Evolutionary conservation across 768 basidiomycete genomes (phyloP), one percentile per base, ranked within the genome.

Genomic region (Leccinum longicurvipes): DNA sequence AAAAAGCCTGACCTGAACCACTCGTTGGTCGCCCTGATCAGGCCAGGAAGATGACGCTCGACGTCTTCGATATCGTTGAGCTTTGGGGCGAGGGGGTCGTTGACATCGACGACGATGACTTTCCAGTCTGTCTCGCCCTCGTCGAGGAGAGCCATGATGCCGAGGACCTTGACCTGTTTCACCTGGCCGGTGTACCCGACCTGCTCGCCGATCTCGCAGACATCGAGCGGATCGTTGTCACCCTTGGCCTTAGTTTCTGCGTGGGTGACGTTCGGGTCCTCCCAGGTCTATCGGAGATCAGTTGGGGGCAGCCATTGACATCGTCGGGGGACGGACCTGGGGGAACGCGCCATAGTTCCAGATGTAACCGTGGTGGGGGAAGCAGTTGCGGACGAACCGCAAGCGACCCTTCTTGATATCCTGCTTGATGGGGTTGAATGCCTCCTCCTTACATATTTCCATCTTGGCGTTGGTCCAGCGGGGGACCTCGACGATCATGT

Each of bases 91-190:
- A 98, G 87, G 42, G 97, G 96, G 72, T 98, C 97, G 63, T 85
- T 83, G 59, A 97, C 83, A 72, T 98, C 97, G 62, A 98, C 93
- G 71, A 96, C 97, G 74, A 99, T 85, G 78, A 99, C 91, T 77
- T 99, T 99, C 97, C 97, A 99, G 80, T 98, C 97, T 62, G 97
- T 98, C 80, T 98, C 97, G 66, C 97, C 97, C 73, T 98, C 97
- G 71, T 99, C 97, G 63, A 98, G 87, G 56, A 98, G 82, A 55
- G 97, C 97, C 96, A 98, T 98, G 84, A 98, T 96, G 59, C 97
- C 97, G 67, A 99, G 91, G 62, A 99, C 91, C 81, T 99, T 99
- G 84, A 99, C 97, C 75, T 98, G 97, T 80, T 98, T 99, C 74
- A 99, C 84, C 73, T 98, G 95, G 55, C 97, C 97, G 60, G 87